Evolutionary conservation across 2,329 filamentous ascomycete species (phyloP).

Genomic region (Aquanectria penicillioides): DNA sequence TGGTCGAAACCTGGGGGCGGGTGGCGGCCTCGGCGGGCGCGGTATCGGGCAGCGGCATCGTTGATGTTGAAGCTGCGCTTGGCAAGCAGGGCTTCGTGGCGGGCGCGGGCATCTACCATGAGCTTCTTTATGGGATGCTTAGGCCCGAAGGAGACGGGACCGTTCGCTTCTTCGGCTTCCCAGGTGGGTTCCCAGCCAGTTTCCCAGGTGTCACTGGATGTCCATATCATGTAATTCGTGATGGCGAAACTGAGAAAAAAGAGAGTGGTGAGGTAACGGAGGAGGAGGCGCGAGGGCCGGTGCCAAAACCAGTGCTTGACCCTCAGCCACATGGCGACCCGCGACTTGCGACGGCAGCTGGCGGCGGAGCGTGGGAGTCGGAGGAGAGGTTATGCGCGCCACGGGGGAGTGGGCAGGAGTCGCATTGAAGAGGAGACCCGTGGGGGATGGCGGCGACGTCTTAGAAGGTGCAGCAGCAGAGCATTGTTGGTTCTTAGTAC

Average conservation of each 20-base stretch:
- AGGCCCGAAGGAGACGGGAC: conserved; percentile 35
- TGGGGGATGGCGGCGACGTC: conserved; percentile 16
- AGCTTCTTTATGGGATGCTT: conserved; percentile 63
- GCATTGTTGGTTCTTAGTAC: conserved; percentile 29
- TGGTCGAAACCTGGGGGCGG: conserved; percentile 71
- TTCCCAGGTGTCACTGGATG: conserved; percentile 27
- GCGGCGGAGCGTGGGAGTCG: conserved; percentile 21
- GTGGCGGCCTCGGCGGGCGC: conserved; percentile 65
- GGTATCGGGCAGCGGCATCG: conserved; percentile 65
- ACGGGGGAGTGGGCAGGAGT: conserved; percentile 31
- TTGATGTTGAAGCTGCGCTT: conserved; percentile 59
- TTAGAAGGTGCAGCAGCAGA: conserved; percentile 30
- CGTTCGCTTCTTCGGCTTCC: conserved; percentile 37
- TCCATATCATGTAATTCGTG: conserved; percentile 47
- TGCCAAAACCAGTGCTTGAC: conserved; percentile 41
- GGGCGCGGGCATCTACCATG: conserved; percentile 56
- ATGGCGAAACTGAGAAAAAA: conserved; percentile 39
- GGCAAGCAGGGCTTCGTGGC: conserved; percentile 54
- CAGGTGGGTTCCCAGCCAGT: conserved; percentile 39
- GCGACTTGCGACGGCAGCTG: conserved; percentile 19
- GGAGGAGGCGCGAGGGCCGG: conserved; percentile 42
- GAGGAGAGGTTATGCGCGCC: conserved; percentile 36
- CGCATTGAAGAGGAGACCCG: conserved; percentile 33
- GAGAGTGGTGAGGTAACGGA: conserved; percentile 42
- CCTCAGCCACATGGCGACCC: conserved; percentile 37